Evolutionary conservation across 1,284 basidiomycete species (phyloP).

Genomic region (Leccinum laetum): DNA sequence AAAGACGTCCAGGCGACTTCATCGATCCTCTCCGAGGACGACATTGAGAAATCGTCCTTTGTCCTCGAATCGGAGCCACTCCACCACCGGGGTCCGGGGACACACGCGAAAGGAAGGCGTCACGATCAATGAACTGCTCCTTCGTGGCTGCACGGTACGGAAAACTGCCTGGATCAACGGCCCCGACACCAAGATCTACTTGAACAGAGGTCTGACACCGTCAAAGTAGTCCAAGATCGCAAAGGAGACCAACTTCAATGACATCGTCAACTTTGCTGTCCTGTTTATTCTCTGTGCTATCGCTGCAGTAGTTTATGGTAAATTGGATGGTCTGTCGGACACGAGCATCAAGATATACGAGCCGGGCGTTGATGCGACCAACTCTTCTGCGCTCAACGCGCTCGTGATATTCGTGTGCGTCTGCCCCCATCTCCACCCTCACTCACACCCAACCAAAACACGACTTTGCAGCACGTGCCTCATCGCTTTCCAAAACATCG

Average conservation of each 20-base stretch:
- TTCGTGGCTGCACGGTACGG: conserved; percentile 91
- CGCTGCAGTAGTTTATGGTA: conserved; percentile 74
- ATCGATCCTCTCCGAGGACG: conserved; percentile 83
- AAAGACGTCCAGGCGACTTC: conserved; percentile 79
- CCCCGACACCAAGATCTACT: conserved; percentile 97
- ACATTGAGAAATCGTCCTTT: conserved; percentile 86
- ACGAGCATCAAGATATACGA: conserved; percentile 83
- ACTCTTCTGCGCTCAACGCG: conserved; percentile 70
- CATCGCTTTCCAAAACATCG: conserved; percentile 97
- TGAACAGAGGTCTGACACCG: conserved; percentile 93
- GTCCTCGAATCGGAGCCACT: conserved; percentile 92
- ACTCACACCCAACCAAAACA: not conserved
- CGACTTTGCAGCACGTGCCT: conserved; percentile 65
- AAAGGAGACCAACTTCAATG: conserved; percentile 99
- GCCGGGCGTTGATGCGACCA: conserved; percentile 59
- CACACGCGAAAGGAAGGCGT: conserved; percentile 63
- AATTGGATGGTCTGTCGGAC: conserved; percentile 59
- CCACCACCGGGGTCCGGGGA: conserved; percentile 40
- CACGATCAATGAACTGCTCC: conserved; percentile 90
- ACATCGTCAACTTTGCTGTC: conserved; percentile 90
- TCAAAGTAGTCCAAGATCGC: conserved; percentile 97
- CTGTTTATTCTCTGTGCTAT: conserved; percentile 79
- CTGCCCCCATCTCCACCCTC: not conserved
- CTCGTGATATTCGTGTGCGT: conserved; percentile 90
- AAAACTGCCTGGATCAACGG: conserved; percentile 97